Base-by-base conservation (phyloP, 352 stramenopile species). In the Phytophthora pluvialis region DNA sequence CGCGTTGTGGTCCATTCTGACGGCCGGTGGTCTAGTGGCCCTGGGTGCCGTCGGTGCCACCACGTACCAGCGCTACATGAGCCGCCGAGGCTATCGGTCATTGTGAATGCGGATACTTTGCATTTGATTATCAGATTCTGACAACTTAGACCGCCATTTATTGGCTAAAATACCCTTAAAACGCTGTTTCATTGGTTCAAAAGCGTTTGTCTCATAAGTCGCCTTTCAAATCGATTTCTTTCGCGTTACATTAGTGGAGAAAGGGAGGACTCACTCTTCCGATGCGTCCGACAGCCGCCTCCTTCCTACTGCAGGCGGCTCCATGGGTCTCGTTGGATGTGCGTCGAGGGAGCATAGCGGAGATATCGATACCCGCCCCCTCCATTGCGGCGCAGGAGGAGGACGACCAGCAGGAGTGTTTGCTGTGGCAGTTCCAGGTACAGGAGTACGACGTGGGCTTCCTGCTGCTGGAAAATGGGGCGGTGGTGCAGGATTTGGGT, bases 341-440 rank as follows among this genome's bases (percentile, higher is more conserved):
- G 31, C 59, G 80, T 26, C 78, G 79, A n/a, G 81, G 81, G 1
- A 89, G 78, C 36, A 28, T 74, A 28, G 70, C 72, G 1, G 78
- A 92, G 13, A 69, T 88, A 31, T 73, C 70, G 1, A 69, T 90
- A 35, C 39, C 65, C 15, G 66, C 84, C 16, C 8, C 46, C 3
- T 39, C 64, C 13, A 42, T 66, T 13, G 46, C 48, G 16, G 57
- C 64, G 13, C 52, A 58, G 15, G 25, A 21, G 2, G 15, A 32
- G 2, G 56, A 70, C 11, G 63, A 71, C 28, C 33, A 52, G 38
- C 60, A 63, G 15, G 67, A 87, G 38, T 80, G 67, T 47, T 58
- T 88, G 54, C 69, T 85, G 18, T 91, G 81, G 83, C 81, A 91
- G 46, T 90, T 91, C 47, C 56, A 60, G 49, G 63, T 91, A 3